Evolutionary conservation across 192 early-diverging fungal species (phyloP).

Genomic region (Glomus cerebriforme): DNA sequence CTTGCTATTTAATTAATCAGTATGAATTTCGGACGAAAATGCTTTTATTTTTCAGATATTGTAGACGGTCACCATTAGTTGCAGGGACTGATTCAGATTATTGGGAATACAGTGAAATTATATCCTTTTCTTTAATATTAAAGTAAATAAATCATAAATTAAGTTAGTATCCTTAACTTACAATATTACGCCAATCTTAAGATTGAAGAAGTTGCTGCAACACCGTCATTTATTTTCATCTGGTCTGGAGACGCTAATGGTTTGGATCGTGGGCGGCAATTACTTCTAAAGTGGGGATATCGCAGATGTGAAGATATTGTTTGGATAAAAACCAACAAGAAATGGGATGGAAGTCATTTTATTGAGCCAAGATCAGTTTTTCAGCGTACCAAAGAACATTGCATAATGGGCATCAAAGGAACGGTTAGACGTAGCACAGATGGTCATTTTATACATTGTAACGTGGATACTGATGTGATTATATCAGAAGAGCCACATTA

Average conservation of each 20-base stretch:
- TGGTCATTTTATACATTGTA: slow-evolving; percentile 72
- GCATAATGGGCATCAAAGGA: slow-evolving; percentile 67
- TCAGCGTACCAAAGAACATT: slow-evolving; percentile 65
- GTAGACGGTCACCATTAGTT: slow-evolving; percentile 33
- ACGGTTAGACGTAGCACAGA: slow-evolving; percentile 66
- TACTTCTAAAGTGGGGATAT: slow-evolving; percentile 66
- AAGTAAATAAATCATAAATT: neutral
- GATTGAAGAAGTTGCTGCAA: slow-evolving; percentile 60
- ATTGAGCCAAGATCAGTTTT: slow-evolving; percentile 48
- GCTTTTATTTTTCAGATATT: slow-evolving; percentile 26
- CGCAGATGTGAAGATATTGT: slow-evolving; percentile 66
- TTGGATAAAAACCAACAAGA: slow-evolving; percentile 66
- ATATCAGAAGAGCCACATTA: slow-evolving; percentile 57
- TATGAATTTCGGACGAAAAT: too few relatives aligned
- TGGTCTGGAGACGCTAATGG: slow-evolving; percentile 61
- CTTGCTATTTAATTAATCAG: neutral
- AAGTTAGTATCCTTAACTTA: slow-evolving; percentile 14
- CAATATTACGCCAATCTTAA: slow-evolving; percentile 42
- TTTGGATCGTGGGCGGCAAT: slow-evolving; percentile 57
- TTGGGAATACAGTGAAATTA: slow-evolving; percentile 56
- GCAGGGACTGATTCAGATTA: slow-evolving; percentile 30
- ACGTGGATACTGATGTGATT: slow-evolving; percentile 70
- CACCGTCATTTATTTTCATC: slow-evolving; percentile 63
- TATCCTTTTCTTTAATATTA: slow-evolving; percentile 16
- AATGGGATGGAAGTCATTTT: slow-evolving; percentile 42